These are phyloP conservation scores for Phytophthora europaea DNA, from an alignment of 352 stramenopile species.

Conservation along the genomic window DNA sequence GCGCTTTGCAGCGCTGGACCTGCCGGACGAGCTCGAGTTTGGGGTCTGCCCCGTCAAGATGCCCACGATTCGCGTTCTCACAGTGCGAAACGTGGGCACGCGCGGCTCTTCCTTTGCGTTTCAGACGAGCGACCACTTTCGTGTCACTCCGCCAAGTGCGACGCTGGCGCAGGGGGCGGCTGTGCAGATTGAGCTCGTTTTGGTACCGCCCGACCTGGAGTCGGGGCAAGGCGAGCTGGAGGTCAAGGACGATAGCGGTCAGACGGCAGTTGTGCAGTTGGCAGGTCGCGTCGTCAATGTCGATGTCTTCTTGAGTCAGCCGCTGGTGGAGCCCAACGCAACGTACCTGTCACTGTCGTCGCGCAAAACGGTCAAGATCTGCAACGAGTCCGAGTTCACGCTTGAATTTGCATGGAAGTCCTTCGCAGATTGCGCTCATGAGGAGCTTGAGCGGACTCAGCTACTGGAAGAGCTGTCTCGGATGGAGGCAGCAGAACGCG, in stretches of 20 bases:
- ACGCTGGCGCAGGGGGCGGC: conserved; percentile 70
- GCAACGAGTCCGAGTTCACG: conserved; percentile 93
- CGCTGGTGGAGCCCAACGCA: conserved; percentile 83
- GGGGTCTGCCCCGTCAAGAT: conserved; percentile 91
- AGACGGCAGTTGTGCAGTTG: conserved; percentile 78
- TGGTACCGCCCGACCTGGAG: conserved; percentile 48
- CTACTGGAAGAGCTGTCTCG: conserved; percentile 86
- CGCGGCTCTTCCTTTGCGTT: conserved; percentile 84
- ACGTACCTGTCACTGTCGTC: conserved; percentile 95
- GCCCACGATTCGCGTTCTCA: conserved; percentile 77
- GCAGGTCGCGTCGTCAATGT: conserved; percentile 84
- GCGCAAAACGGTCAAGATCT: conserved; percentile 92
- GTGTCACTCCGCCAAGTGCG: conserved; percentile 68
- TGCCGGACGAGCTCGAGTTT: conserved; percentile 93
- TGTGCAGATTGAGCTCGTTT: conserved; percentile 85
- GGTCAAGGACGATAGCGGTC: conserved; percentile 86
- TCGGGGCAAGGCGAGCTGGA: conserved; percentile 80
- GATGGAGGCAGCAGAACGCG: conserved; percentile 81
- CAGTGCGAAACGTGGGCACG: conserved; percentile 92
- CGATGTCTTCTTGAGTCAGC: conserved; percentile 92
- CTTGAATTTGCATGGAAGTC: conserved; percentile 95
- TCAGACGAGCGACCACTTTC: conserved; percentile 63
- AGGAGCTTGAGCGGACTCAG: conserved; percentile 85
- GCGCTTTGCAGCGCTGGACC: conserved; percentile 84
- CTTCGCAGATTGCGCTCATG: conserved; percentile 74